These are phyloP conservation scores for Penicillium robsamsonii DNA, from an alignment of 495 filamentous ascomycete species.

Conservation along the genomic window DNA sequence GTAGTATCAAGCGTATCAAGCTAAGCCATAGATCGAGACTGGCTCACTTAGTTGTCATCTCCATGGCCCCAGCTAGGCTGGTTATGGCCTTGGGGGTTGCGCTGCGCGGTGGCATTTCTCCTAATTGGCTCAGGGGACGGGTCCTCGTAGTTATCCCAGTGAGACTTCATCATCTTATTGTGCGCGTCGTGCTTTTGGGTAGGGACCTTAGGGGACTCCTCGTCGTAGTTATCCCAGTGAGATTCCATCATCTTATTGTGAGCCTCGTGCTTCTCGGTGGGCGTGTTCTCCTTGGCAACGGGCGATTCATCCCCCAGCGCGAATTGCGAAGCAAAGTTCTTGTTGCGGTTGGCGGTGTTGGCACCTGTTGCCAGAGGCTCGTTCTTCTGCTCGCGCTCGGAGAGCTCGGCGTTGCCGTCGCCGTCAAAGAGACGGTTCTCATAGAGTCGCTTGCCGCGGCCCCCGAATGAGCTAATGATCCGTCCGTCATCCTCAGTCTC, in stretches of 20 bases:
- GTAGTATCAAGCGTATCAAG: neutral
- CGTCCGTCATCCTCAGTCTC: conserved; percentile 30
- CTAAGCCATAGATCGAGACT: neutral
- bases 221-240: conserved; percentile 61
- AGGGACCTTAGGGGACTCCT: conserved; percentile 40
- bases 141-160: conserved; percentile 61
- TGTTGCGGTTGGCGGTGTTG: conserved; percentile 63
- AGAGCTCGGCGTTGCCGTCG: conserved; percentile 35
- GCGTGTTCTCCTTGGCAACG: conserved; percentile 52
- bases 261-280: conserved; percentile 27
- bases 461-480: conserved; percentile 48
- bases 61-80: conserved; percentile 29
- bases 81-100: conserved; percentile 21
- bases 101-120: conserved; percentile 23
- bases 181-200: conserved; percentile 23
- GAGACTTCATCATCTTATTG: conserved; percentile 63
- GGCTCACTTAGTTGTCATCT: conserved; percentile 17
- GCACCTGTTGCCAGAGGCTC: conserved; percentile 58
- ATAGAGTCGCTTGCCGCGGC: conserved; percentile 70
- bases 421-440: conserved; percentile 68
- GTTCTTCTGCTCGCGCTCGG: conserved; percentile 29
- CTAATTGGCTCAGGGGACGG: conserved; percentile 42
- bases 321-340: conserved; percentile 75
- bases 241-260: conserved; percentile 62
- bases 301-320: conserved; percentile 63